Conservation (phyloP, 306 rosid species). For the Pterocarpus santalinus region DNA sequence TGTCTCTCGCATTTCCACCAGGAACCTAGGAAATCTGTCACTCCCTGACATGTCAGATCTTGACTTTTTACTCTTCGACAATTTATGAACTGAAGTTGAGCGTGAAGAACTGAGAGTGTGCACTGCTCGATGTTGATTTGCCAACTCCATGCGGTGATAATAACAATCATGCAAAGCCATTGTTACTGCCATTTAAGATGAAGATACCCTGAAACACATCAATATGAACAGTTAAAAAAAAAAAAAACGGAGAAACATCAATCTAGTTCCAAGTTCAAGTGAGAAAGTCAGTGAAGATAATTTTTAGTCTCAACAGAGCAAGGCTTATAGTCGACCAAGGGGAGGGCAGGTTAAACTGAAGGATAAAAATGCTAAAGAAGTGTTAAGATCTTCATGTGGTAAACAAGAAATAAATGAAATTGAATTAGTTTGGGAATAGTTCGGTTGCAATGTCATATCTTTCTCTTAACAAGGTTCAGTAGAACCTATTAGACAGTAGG, state of each 20-base stretch:
- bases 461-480: not conserved
- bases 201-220: constrained; percentile 42
- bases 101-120: constrained; percentile 66
- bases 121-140: constrained; percentile 52
- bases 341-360: not conserved
- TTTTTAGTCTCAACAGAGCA: not conserved
- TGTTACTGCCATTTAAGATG: constrained; percentile 63
- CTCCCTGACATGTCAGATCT: constrained; percentile 35
- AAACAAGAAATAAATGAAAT: constrained; percentile 18
- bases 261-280: too few relatives aligned
- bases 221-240: constrained; percentile 32
- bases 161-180: constrained; percentile 75
- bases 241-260: not conserved
- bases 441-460: not conserved
- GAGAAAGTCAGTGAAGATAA: not conserved
- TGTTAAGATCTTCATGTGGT: not conserved
- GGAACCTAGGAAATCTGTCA: constrained; percentile 47
- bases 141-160: constrained; percentile 55
- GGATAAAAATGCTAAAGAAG: not conserved
- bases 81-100: constrained; percentile 60
- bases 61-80: constrained; percentile 50
- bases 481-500: too few relatives aligned
- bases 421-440: not conserved
- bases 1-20: constrained; percentile 66
- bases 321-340: not conserved